Base-by-base conservation (phyloP, 2,329 filamentous ascomycete genomes). In the Beauveria caledonica region DNA sequence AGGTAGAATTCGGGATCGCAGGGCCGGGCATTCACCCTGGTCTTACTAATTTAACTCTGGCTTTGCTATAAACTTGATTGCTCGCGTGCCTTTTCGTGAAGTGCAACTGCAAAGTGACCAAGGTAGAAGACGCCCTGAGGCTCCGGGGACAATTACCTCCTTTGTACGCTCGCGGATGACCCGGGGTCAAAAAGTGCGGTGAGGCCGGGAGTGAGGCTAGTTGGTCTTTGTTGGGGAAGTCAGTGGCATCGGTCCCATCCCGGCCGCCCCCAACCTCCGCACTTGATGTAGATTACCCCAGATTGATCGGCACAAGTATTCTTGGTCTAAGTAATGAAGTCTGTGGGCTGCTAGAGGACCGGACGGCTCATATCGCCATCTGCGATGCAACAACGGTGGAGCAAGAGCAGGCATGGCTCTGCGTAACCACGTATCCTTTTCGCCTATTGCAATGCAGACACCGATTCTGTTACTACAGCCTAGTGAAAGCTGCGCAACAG, bases 151-250 rank as follows among this genome's bases (percentile, higher is more conserved):
- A 19, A 19, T 15, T 15, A 3, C n/a, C 36, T 39, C 13, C 45
- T 52, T 52, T 45, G 13, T 52, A 33, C n/a, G 36, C 25, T 36
- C 44, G 3, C 29, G 15, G 9, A 40, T 5, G 19, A 29, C 25
- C 39, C 21, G 25, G 39, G 19, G 7, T 9, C 17, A 15, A 13
- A 52, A 51, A 45, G 21, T 59, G 56, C 48, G 48, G 56, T 59
- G 56, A 59, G 56, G 39, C 45, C 39, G n/a, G 56, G 36, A 42
- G 39, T 45, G 48, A 59, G 27, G 25, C 56, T 52, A 59, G 56
- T 45, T 15, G 49, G 17, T 33, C 25, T 59, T 52, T 59, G 56
- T 59, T 59, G 56, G 48, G 56, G 25, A 59, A 36, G 25, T 10
- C 19, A n/a, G 27, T 52, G 17, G 23, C 39, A 52, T 59, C 21